Conservation (phyloP, 148 eudicot genomes). For the Vaccinium corymbosum region DNA sequence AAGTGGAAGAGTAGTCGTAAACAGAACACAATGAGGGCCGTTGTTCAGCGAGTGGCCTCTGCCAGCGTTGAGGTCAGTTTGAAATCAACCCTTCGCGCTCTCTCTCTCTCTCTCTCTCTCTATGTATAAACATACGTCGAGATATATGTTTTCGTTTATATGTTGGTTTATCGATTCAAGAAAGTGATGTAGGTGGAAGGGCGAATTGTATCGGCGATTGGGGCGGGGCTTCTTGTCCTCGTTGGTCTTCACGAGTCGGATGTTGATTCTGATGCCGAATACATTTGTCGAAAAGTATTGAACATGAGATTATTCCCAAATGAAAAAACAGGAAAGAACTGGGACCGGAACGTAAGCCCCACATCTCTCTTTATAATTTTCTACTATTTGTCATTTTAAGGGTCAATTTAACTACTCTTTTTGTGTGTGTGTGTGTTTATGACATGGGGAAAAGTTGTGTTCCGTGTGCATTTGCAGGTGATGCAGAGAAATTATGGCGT, state of each 20-base stretch:
- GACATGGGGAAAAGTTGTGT: neutral
- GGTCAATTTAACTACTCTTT: neutral
- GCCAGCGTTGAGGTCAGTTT: slow-evolving; percentile 75
- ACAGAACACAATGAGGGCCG: slow-evolving; percentile 62
- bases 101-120: slow-evolving; percentile 11
- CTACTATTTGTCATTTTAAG: neutral
- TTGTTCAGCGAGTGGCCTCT: slow-evolving; percentile 82
- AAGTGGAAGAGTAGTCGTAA: slow-evolving; percentile 8
- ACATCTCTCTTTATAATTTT: neutral
- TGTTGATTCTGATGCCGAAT: slow-evolving; percentile 68
- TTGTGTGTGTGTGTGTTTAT: neutral
- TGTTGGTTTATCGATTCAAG: neutral
- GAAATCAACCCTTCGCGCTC: neutral
- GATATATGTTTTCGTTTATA: neutral
- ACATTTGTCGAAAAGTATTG: slow-evolving; percentile 86
- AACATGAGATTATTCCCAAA: slow-evolving; percentile 89
- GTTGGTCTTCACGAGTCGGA: slow-evolving; percentile 80
- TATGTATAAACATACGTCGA: neutral
- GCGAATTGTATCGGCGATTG: slow-evolving; percentile 67
- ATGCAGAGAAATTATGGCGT: slow-evolving; percentile 80
- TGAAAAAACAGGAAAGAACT: slow-evolving; percentile 63
- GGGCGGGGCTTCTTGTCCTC: slow-evolving; percentile 81
- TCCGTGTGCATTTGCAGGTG: slow-evolving; percentile 51
- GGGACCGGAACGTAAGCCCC: slow-evolving; percentile 75
- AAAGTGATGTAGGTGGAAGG: slow-evolving; percentile 73